These are phyloP conservation scores for Xerocomus brunneocitrinus DNA, from an alignment of 768 basidiomycete species.

Conservation along the genomic window DNA sequence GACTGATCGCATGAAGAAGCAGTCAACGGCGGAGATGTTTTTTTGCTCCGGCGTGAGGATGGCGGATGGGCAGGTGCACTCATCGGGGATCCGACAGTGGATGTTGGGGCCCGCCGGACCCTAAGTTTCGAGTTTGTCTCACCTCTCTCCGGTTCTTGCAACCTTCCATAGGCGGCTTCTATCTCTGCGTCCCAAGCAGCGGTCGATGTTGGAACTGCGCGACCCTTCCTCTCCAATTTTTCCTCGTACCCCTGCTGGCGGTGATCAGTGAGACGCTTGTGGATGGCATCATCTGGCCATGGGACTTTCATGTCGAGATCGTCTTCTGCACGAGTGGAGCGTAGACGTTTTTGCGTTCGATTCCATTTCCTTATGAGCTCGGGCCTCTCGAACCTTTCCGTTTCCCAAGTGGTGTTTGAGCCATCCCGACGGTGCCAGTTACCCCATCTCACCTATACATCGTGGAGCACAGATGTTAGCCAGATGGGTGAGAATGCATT, in stretches of 20 bases:
- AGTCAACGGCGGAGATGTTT: conserved; percentile 11
- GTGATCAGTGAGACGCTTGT: conserved; percentile 40
- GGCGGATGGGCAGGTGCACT: not conserved
- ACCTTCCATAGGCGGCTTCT: conserved; percentile 12
- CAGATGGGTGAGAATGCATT: not conserved
- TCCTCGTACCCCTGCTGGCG: conserved; percentile 44
- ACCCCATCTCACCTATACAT: conserved; percentile 46
- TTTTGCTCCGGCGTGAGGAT: conserved; percentile 4
- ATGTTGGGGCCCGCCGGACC: conserved; percentile 10
- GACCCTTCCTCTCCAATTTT: conserved; percentile 30
- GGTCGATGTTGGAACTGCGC: conserved; percentile 6
- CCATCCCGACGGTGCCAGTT: conserved; percentile 49
- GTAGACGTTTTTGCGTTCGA: conserved; percentile 26
- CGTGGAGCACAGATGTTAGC: not conserved
- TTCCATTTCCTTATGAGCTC: conserved; percentile 34
- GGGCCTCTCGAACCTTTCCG: conserved; percentile 16
- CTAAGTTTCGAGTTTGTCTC: conserved; percentile 22
- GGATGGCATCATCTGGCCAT: conserved; percentile 40
- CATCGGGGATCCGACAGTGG: conserved; percentile 8
- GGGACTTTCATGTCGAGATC: conserved; percentile 37
- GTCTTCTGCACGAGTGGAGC: conserved; percentile 26
- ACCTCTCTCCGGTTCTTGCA: conserved; percentile 27
- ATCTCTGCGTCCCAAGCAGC: conserved; percentile 27
- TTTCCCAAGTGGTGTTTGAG: conserved; percentile 53
- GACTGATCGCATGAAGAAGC: conserved; percentile 11